These are phyloP conservation scores for Cubamyces sp. DNA, from an alignment of 768 basidiomycete species.

Conservation along the genomic window DNA sequence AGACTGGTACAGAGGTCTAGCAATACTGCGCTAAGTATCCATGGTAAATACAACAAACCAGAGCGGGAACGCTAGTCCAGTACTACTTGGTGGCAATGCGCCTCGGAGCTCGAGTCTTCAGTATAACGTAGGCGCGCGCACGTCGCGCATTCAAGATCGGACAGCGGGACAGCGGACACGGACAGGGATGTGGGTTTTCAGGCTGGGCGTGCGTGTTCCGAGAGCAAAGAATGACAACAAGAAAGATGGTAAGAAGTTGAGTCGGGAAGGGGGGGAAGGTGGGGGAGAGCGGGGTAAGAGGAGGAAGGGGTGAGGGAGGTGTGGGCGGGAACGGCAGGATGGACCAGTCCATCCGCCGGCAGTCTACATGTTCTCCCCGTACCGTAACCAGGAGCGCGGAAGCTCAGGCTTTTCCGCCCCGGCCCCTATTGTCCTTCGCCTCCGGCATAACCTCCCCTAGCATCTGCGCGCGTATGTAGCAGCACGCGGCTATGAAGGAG, in stretches of 20 bases:
- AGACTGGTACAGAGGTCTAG: neutral
- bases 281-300: neutral
- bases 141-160: neutral
- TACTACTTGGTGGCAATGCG: neutral
- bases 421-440: conserved; percentile 65
- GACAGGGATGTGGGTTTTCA: conserved; percentile 4
- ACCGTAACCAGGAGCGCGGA: conserved; percentile 23
- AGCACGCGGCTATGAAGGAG: conserved; percentile 70
- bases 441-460: conserved; percentile 73
- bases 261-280: conserved; percentile 7
- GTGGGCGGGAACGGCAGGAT: conserved; percentile 25
- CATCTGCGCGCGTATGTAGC: conserved; percentile 67
- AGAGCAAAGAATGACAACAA: conserved; percentile 29
- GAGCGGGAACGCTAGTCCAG: conserved; percentile 2
- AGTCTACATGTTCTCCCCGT: conserved; percentile 31
- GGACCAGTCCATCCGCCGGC: conserved; percentile 31
- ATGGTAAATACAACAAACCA: conserved; percentile 23
- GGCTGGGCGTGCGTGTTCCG: conserved; percentile 28
- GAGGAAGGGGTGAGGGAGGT: conserved; percentile 20
- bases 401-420: conserved; percentile 57
- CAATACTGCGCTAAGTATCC: conserved; percentile 1
- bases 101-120: neutral
- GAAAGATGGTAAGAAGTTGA: conserved; percentile 16
- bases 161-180: neutral
- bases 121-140: neutral